Percentiles rank a stretch among this genome's conserved stretches.
These are phyloP conservation scores for Daldinia caldariorum DNA, from an alignment of 495 filamentous ascomycete species.

Conservation along the genomic window DNA sequence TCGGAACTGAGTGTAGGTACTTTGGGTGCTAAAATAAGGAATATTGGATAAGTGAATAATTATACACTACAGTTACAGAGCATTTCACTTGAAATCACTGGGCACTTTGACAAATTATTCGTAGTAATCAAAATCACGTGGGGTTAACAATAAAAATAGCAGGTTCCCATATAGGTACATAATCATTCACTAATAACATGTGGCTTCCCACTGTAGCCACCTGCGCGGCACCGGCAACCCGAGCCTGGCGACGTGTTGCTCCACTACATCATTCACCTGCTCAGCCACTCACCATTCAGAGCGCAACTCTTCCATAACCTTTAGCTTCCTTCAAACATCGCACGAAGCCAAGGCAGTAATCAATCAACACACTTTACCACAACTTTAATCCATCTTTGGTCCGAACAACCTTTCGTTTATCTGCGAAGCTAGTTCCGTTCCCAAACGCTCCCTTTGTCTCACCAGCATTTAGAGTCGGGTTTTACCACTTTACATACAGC, in stretches of 20 bases:
- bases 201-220: slow-evolving; percentile 6
- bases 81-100: too few relatives aligned
- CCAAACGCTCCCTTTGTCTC: neutral
- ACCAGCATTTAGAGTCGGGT: slow-evolving; percentile 3
- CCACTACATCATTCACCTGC: slow-evolving; percentile 20
- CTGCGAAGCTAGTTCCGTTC: neutral
- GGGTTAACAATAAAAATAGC: too few relatives aligned
- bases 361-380: slow-evolving; percentile 25
- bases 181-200: slow-evolving; percentile 7
- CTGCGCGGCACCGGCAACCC: slow-evolving; percentile 1
- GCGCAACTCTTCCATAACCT: slow-evolving; percentile 28
- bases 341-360: slow-evolving; percentile 34
- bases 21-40: too few relatives aligned
- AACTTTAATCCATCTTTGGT: slow-evolving; percentile 11
- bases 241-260: slow-evolving; percentile 43
- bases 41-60: too few relatives aligned
- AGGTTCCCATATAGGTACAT: too few relatives aligned
- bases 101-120: too few relatives aligned
- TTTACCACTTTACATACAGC: neutral
- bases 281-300: slow-evolving; percentile 38
- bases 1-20: neutral
- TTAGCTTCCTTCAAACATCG: slow-evolving; percentile 37
- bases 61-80: too few relatives aligned
- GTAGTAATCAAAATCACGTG: neutral
- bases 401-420: slow-evolving; percentile 13